These are phyloP conservation scores for Tylopilus plumbeoviolaceoides DNA, from an alignment of 768 basidiomycete species.

Conservation along the genomic window DNA sequence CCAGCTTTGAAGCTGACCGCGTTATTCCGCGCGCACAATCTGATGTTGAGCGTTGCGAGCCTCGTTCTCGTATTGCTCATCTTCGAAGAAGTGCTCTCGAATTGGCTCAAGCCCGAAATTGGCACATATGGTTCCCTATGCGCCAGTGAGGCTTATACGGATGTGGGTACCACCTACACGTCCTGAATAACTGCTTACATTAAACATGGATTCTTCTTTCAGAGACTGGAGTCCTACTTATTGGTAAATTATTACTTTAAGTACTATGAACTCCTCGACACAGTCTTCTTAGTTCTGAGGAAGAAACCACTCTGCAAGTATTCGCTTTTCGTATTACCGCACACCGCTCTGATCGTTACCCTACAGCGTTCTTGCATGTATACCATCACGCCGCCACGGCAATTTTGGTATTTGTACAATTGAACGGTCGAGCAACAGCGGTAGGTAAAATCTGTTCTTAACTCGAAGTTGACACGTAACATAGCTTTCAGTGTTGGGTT, in stretches of 20 bases:
- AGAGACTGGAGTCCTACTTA: conserved; percentile 92
- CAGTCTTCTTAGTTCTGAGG: conserved; percentile 92
- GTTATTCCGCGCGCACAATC: conserved; percentile 85
- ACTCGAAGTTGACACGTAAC: background rate
- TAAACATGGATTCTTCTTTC: background rate
- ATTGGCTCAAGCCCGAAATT: conserved; percentile 66
- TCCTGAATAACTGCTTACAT: background rate
- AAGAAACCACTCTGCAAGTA: conserved; percentile 89
- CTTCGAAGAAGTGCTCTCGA: conserved; percentile 83
- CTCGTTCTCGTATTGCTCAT: conserved; percentile 74
- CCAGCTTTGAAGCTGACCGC: conserved; percentile 66
- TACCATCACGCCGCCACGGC: conserved; percentile 98
- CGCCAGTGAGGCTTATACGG: conserved; percentile 69
- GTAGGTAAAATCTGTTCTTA: conserved; percentile 43
- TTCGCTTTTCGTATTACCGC: background rate
- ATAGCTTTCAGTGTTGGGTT: conserved; percentile 72
- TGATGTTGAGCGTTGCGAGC: conserved; percentile 78
- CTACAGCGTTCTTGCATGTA: conserved; percentile 87
- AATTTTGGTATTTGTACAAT: conserved; percentile 85
- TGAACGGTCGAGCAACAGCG: conserved; percentile 85
- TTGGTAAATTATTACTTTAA: conserved; percentile 98
- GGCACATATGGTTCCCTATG: conserved; percentile 80
- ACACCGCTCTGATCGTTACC: background rate
- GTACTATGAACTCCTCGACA: conserved; percentile 87
- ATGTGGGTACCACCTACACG: conserved; percentile 47